Conservation (phyloP, 2,329 filamentous ascomycete species). For the Diaporthe sp. region DNA sequence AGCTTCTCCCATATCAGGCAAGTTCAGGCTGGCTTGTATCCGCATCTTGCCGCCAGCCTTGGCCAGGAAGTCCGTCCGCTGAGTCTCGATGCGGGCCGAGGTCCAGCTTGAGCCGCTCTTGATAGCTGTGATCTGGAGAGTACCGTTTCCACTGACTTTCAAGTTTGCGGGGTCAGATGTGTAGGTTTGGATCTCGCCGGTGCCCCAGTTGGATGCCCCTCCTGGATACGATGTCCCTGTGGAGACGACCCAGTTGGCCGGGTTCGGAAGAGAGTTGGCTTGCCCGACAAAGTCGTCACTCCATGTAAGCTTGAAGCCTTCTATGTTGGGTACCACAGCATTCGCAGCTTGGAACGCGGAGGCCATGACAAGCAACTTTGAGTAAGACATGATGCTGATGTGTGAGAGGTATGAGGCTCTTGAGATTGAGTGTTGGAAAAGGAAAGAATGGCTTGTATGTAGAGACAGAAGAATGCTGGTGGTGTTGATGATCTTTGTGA, state of each 20-base stretch:
- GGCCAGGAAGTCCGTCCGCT: constrained; percentile 12
- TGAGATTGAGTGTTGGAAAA: neutral
- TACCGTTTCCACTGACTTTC: constrained; percentile 21
- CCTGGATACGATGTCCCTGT: constrained; percentile 15
- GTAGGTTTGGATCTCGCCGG: constrained; percentile 28
- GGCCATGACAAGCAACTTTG: neutral
- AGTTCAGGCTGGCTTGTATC: constrained; percentile 21
- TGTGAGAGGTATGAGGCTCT: neutral
- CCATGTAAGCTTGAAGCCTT: constrained; percentile 23
- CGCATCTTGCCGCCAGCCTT: constrained; percentile 13
- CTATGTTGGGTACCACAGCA: constrained; percentile 5
- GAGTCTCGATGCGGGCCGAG: constrained; percentile 20
- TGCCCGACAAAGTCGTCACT: constrained; percentile 21
- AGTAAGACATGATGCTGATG: constrained; percentile 6
- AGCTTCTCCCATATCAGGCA: constrained; percentile 22
- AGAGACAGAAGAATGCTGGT: constrained; percentile 7
- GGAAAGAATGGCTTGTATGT: neutral
- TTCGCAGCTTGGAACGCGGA: constrained; percentile 5
- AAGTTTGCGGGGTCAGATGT: constrained; percentile 21
- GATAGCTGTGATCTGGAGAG: constrained; percentile 22
- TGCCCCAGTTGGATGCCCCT: constrained; percentile 13
- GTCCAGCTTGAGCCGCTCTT: constrained; percentile 24
- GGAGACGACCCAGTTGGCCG: constrained; percentile 11
- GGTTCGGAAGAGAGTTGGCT: constrained; percentile 23
- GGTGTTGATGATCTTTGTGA: neutral